A percentile compares a stretch with the other conserved stretches of the same genome.
phyloP scores from a whole-genome alignment of 2,329 filamentous ascomycete species.

The Thielaviopsis populi region DNA sequence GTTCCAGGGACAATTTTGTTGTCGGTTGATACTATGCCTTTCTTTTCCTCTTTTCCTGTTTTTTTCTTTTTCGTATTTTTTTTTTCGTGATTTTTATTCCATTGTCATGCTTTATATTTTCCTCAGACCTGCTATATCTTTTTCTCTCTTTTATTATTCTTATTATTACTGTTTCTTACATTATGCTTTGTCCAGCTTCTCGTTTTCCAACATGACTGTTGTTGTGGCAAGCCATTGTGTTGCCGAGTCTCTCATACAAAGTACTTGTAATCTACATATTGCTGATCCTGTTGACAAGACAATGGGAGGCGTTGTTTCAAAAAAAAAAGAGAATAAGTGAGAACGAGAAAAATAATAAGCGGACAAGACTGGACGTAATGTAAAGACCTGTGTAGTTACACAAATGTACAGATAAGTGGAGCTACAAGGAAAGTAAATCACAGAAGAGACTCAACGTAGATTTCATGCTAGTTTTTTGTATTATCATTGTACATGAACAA shows the following conservation, averaged over 20 bases:
- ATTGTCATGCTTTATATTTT: conserved; percentile 15
- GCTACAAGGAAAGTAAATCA: not conserved
- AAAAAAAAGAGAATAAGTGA: too few species aligned
- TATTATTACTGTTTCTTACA: conserved; percentile 8
- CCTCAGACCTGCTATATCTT: conserved; percentile 16
- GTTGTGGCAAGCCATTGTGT: conserved; percentile 15
- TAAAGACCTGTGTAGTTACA: not conserved
- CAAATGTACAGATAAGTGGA: not conserved
- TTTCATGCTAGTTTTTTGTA: not conserved
- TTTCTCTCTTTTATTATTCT: conserved; percentile 6
- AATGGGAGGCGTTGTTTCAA: conserved; percentile 16
- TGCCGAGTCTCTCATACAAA: too few species aligned
- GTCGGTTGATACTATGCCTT: conserved; percentile 6
- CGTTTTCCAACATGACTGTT: not conserved
- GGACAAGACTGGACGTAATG: not conserved
- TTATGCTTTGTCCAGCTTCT: conserved; percentile 3
- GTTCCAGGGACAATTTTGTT: not conserved
- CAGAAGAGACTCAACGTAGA: not conserved
- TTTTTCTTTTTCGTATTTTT: conserved; percentile 4
- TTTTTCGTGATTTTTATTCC: conserved; percentile 10
- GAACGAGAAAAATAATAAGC: too few species aligned
- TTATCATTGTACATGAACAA: not conserved
- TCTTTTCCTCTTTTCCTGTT: not conserved
- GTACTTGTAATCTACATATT: conserved; percentile 13
- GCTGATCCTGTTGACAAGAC: not conserved